Evolutionary conservation across 192 early-diverging fungal species (phyloP), one percentile per base, ranked within the genome.

Genomic region (Coemansia sp.): DNA sequence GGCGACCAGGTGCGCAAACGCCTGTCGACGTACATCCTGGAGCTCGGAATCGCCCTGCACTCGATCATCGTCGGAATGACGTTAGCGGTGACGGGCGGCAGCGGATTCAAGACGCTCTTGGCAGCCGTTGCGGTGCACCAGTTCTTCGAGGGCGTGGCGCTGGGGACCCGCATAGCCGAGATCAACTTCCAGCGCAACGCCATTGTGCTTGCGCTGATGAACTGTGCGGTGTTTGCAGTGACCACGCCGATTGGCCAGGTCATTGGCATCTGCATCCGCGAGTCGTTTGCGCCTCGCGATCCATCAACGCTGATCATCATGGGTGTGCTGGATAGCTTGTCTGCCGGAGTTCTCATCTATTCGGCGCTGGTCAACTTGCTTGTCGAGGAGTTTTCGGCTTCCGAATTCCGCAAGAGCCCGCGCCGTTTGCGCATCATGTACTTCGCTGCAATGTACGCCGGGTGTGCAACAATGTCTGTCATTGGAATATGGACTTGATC

Each of bases 341-440:
- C 90, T 2, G 89, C 92, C 0, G 93, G 94, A 13, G 94, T 95
- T 26, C 69, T 96, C 25, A 67, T 94, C 15, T 94, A 95, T 74
- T 89, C 85, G 51, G 86, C 91, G 2, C 76, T 91, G 39, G 88
- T 89, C 25, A 87, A 92, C 49, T 69, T 95, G 52, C 87, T 95
- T 60, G 83, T 86, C 6, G 75, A 84, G 23, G 92, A 94, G 64
- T 83, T 94, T 61, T 86, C 85, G 7, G 66, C 84, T 34, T 31
- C 55, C 4, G 62, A 71, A 6, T 93, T 92, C 58, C 64, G 70
- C 9, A 73, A 71, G 7, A 58, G 70, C 8, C 43, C 77, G 7
- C 48, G 53, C 2, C 7, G 7, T 1, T 35, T 65, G 21, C 85
- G 91, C 53, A 48, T 74, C 10, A 46, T 61, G 0, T 89, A 85